A percentile compares a stretch with the other conserved stretches of the same genome.
Conservation (phyloP, 805 yeast genomes). For the Starmerella apicola region DNA sequence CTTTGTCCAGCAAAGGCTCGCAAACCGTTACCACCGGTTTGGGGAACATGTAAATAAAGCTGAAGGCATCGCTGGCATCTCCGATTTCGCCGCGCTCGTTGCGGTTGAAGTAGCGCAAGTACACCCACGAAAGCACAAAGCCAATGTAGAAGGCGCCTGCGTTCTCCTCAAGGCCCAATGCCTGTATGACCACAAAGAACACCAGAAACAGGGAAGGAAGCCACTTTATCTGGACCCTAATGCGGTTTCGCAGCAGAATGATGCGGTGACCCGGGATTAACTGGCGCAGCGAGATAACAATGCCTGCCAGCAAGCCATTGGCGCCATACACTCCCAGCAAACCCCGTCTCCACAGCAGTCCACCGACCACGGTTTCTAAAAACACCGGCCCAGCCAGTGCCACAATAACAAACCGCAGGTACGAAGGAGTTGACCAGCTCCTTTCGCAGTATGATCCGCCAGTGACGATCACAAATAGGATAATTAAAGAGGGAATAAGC, state of each 20-base stretch:
- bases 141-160: conserved; percentile 27
- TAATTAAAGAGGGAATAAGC: conserved; percentile 30
- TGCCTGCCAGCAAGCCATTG: conserved; percentile 38
- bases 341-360: not conserved
- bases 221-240: conserved; percentile 34
- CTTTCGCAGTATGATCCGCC: conserved; percentile 55
- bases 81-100: conserved; percentile 46
- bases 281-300: conserved; percentile 53
- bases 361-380: conserved; percentile 13
- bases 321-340: conserved; percentile 12
- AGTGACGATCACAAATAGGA: conserved; percentile 33
- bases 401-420: conserved; percentile 36
- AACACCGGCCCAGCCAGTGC: conserved; percentile 29
- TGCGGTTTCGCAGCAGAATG: conserved; percentile 34
- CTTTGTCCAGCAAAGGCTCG: conserved; percentile 37
- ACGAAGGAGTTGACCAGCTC: conserved; percentile 49
- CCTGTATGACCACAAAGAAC: conserved; percentile 22
- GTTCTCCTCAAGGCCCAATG: conserved; percentile 20
- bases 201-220: conserved; percentile 31
- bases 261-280: conserved; percentile 50
- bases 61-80: conserved; percentile 84
- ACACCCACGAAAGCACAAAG: conserved; percentile 60
- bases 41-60: conserved; percentile 77
- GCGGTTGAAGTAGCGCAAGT: conserved; percentile 62
- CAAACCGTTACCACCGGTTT: conserved; percentile 40